These are phyloP conservation scores for Gigaspora rosea DNA, from an alignment of 192 early-diverging fungal genomes.

Conservation along the genomic window DNA sequence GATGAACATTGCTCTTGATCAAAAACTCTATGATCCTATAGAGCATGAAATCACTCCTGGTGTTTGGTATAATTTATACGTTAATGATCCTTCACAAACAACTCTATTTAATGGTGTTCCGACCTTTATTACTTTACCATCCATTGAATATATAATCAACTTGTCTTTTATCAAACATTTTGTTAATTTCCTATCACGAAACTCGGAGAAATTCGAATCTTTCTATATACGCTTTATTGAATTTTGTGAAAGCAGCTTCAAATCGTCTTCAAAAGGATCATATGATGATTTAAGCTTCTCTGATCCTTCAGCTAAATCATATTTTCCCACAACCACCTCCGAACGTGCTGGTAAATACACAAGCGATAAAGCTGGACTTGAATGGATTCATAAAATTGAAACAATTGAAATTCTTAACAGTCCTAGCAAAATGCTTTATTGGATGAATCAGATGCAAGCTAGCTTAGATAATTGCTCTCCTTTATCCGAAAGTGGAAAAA, in stretches of 20 bases:
- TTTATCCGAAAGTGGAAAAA: background rate
- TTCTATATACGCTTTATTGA: slow-evolving; percentile 13
- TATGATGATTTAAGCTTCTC: background rate
- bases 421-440: slow-evolving; percentile 31
- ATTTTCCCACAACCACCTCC: background rate
- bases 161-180: background rate
- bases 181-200: background rate
- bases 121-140: background rate
- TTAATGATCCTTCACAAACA: slow-evolving; percentile 21
- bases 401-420: slow-evolving; percentile 22
- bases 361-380: slow-evolving; percentile 28
- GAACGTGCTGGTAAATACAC: background rate
- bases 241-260: background rate
- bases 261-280: background rate
- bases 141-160: background rate
- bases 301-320: background rate
- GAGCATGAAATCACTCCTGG: slow-evolving; percentile 22
- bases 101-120: slow-evolving; percentile 23
- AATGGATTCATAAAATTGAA: slow-evolving; percentile 16
- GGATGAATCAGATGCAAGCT: slow-evolving; percentile 19
- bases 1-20: slow-evolving; percentile 24
- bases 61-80: slow-evolving; percentile 31
- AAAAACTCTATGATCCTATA: slow-evolving; percentile 32
- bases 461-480: background rate
- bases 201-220: slow-evolving; percentile 1